phyloP scores from a whole-genome alignment of 805 yeast genomes.

The Wickerhamomyces bovis region DNA sequence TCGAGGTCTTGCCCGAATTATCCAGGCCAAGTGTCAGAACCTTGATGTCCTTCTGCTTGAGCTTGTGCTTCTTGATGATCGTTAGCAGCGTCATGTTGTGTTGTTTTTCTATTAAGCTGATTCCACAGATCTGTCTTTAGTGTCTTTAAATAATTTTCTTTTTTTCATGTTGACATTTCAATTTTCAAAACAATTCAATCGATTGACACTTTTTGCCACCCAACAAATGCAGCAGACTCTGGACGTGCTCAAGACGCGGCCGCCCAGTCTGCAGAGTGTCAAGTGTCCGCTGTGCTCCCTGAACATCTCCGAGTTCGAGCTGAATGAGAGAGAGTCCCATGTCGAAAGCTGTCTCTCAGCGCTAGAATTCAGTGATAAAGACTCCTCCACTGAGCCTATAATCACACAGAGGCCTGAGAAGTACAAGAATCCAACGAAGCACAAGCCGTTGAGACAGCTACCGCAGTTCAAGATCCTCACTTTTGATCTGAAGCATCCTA shows the following conservation, averaged over 20 bases:
- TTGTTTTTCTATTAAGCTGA: too few species aligned
- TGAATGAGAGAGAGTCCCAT: slow-evolving; percentile 44
- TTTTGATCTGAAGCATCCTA: slow-evolving; percentile 26
- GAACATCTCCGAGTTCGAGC: slow-evolving; percentile 31
- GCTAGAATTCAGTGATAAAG: slow-evolving; percentile 4
- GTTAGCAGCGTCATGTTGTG: slow-evolving; percentile 72
- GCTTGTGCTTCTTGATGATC: slow-evolving; percentile 74
- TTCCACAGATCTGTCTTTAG: too few species aligned
- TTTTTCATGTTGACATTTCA: neutral
- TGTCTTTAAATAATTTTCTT: neutral
- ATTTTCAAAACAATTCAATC: too few species aligned
- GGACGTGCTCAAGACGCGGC: neutral
- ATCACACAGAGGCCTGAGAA: neutral
- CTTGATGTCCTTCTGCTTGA: slow-evolving; percentile 72
- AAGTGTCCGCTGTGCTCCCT: slow-evolving; percentile 49
- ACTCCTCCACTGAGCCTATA: slow-evolving; percentile 28
- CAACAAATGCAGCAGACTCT: slow-evolving; percentile 6
- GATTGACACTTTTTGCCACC: neutral
- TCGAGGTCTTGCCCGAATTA: slow-evolving; percentile 87
- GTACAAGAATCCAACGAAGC: slow-evolving; percentile 1
- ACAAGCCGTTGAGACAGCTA: slow-evolving; percentile 16
- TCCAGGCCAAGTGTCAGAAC: slow-evolving; percentile 80
- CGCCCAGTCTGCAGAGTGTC: neutral
- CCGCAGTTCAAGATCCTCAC: slow-evolving; percentile 50
- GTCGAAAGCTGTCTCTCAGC: slow-evolving; percentile 45